Base-by-base conservation (phyloP, 108 stramenopile species). In the Cyclotella sp. region DNA sequence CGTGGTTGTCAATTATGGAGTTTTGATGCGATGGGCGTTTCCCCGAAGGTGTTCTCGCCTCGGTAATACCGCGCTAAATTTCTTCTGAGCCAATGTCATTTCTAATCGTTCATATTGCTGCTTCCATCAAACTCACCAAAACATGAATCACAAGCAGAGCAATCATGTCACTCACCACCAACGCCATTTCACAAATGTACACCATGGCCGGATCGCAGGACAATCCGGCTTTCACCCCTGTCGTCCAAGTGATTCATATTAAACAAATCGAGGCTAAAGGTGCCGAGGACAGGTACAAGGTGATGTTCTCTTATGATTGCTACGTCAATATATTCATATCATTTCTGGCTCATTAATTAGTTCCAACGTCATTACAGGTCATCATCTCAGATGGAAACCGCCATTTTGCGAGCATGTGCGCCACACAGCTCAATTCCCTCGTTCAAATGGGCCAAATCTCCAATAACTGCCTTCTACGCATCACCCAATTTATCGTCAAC, bases 341-440 rank as follows among this genome's bases (percentile, higher is more conserved):
- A 41, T 39, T 19, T 8, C 22, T 0, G 16, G 42, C n/a, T 75
- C 45, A 39, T 40, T 0, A 49, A 0, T 30, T 54, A 21, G 30
- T 41, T 41, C 19, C 55, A 44, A 27, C n/a, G 10, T 15, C n/a
- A n/a, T 10, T n/a, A 47, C 78, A 95, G 61, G 70, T 91, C 40
- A 79, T 96, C 22, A 64, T 98, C 9, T 90, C 89, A 30, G 98
- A 98, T 77, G 95, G 96, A 9, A 30, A 61, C 28, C 87, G 94
- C 72, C 90, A 76, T 78, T 59, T 91, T 39, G 88, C 93, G 70
- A 94, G 95, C 29, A 97, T 98, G 97, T 87, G 95, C 29, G 93
- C 97, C 42, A 95, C 96, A 0, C 97, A 97, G 77, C 85, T 95
- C 55, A 97, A 95, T 59, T 51, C 72, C 22, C 49, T 95, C 29